Evolutionary conservation across 768 basidiomycete species (phyloP), one percentile per base, ranked within the genome.

Genomic region (Calocybe cyanea): DNA sequence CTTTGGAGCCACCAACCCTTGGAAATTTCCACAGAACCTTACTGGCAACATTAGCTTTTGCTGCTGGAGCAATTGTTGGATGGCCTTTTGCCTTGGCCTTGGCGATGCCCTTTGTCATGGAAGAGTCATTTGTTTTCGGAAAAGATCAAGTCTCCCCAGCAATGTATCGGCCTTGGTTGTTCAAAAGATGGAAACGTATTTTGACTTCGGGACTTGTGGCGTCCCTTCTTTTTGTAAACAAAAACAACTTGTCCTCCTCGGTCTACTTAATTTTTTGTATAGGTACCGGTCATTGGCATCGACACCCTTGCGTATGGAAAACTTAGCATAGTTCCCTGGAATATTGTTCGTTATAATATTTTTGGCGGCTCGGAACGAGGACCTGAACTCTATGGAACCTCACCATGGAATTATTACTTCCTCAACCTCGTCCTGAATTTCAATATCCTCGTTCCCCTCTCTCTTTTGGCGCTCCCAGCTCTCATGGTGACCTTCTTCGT

Each of bases 31-130:
- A 69, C 37, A 74, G 86, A 25, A 83, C 86, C 8, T 62, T 86
- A 20, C 65, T 73, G 7, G 81, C 87, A 0, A 88, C 88, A 0
- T 48, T 85, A 37, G 65, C 75, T 38, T 90, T 92, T 60, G 91
- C 89, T 1, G 61, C 81, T 5, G 94, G 91, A 4, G 90, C 83
- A 1, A 78, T 98, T 40, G 78, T 97, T 25, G 96, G 95, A 4
- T 99, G 96, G 96, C 96, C 96, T 5, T 99, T 99, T 62, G 75
- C 89, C n/a, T 73, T 92, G 14, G 83, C 89, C 0, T 73, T 97
- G 6, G 81, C 90, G 0, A 66, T 96, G 11, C 96, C 96, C 1
- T 94, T 95, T 55, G 80, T 94, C 10, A 63, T 90, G 37, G 96
- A 98, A 62, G 92, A 98, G 61, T 69, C 97, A 17, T 87, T 92